Conservation (phyloP, 1,139 yeast species). For the Yamadazyma dushanensis region DNA sequence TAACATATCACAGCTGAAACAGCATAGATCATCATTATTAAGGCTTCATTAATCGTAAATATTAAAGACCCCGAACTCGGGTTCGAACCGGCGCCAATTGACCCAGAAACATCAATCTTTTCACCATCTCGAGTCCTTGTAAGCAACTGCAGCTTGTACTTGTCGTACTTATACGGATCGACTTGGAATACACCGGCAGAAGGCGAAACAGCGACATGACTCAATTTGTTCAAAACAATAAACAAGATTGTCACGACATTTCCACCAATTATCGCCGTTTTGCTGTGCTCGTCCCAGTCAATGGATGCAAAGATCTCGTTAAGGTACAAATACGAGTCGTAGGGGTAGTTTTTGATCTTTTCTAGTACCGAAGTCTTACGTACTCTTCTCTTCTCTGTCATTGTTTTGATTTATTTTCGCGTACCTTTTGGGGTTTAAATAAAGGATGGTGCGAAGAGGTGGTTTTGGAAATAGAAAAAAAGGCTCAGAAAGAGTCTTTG, state of each 20-base stretch:
- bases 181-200: slow-evolving; percentile 9
- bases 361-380: slow-evolving; percentile 38
- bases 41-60: neutral
- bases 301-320: slow-evolving; percentile 56
- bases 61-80: slow-evolving; percentile 4
- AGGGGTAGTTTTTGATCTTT: slow-evolving; percentile 50
- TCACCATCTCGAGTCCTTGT: slow-evolving; percentile 4
- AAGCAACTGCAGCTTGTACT: slow-evolving; percentile 22
- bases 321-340: slow-evolving; percentile 52
- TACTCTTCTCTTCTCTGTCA: slow-evolving; percentile 18
- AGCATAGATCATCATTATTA: slow-evolving; percentile 9
- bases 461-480: neutral
- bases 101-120: neutral
- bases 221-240: slow-evolving; percentile 16
- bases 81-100: neutral
- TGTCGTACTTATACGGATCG: slow-evolving; percentile 22
- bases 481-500: neutral
- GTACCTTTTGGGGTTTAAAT: neutral
- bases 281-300: slow-evolving; percentile 64
- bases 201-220: slow-evolving; percentile 19
- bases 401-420: slow-evolving; percentile 2
- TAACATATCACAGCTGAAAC: slow-evolving; percentile 26
- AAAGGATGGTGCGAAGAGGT: neutral
- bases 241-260: slow-evolving; percentile 25
- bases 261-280: slow-evolving; percentile 41